Percentiles rank a stretch among this genome's conserved stretches.
Evolutionary conservation across 2,329 filamentous ascomycete species (phyloP).

Genomic region (Cadophora sp.): DNA sequence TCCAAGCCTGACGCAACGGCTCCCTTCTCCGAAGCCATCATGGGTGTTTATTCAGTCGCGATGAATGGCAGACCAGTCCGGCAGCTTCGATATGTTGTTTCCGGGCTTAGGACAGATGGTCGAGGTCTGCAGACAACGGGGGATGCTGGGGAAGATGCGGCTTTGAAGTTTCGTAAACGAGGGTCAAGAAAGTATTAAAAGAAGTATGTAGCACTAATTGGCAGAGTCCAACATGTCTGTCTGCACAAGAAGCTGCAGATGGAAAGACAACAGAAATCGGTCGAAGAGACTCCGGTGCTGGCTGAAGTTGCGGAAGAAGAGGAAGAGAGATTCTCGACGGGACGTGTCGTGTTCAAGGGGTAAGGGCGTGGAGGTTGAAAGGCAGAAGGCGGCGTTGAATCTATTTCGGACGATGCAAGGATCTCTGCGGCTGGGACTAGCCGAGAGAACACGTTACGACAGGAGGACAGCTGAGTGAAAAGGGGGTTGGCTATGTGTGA

Average conservation of each 20-base stretch:
- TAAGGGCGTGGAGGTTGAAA: not conserved
- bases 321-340: not conserved
- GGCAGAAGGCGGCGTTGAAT: constrained; percentile 7
- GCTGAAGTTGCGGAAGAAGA: constrained; percentile 19
- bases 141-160: constrained; percentile 24
- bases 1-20: constrained; percentile 67
- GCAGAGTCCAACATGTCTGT: constrained; percentile 41
- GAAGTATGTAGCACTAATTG: constrained; percentile 35
- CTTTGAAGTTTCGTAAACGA: constrained; percentile 28
- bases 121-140: constrained; percentile 13
- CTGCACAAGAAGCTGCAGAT: constrained; percentile 35
- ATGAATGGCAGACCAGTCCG: not conserved
- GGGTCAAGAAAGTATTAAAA: constrained; percentile 39
- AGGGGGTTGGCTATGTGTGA: not conserved
- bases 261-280: constrained; percentile 25
- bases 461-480: not conserved
- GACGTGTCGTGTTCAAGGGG: constrained; percentile 16
- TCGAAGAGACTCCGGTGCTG: constrained; percentile 21
- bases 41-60: constrained; percentile 20
- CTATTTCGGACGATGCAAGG: constrained; percentile 20
- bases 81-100: constrained; percentile 1
- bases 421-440: constrained; percentile 13
- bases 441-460: constrained; percentile 20
- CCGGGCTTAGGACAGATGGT: not conserved
- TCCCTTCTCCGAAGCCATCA: constrained; percentile 54